Conservation (phyloP, 345 rosid species). For the Geranium brycei region DNA sequence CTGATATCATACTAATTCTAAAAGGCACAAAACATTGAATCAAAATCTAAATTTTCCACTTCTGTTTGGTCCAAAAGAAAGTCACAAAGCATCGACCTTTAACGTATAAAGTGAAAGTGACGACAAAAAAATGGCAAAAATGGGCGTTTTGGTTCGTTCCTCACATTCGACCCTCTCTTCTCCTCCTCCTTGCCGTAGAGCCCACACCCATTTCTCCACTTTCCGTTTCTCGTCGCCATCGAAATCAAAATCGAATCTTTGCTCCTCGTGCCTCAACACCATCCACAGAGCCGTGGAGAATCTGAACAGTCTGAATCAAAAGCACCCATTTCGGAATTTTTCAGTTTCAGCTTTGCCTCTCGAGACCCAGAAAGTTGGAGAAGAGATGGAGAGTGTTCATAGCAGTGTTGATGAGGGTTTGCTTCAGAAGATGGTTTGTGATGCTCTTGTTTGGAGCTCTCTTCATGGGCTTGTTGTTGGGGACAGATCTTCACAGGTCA, state of each 20-base stretch:
- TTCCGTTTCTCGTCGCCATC: conserved; percentile 7
- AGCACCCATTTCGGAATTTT: no score
- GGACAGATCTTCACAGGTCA: conserved; percentile 56
- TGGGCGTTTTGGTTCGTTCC: neutral
- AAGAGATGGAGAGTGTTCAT: conserved; percentile 21
- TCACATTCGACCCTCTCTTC: neutral
- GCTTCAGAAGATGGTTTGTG: conserved; percentile 59
- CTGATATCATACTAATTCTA: no score
- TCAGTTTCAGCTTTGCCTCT: conserved; percentile 18
- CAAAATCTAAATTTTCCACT: neutral
- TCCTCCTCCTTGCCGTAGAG: neutral
- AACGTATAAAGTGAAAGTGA: no score
- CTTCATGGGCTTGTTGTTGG: conserved; percentile 92
- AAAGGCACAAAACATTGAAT: no score
- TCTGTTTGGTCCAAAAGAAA: neutral
- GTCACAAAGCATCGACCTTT: neutral
- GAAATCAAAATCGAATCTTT: conserved; percentile 20
- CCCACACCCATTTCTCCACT: conserved; percentile 1
- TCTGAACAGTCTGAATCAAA: neutral
- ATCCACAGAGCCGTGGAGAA: neutral
- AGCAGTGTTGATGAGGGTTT: conserved; percentile 34
- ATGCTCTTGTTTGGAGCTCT: conserved; percentile 96
- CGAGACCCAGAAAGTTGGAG: conserved; percentile 24
- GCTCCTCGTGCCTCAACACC: neutral
- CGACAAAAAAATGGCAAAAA: neutral